Conservation (phyloP, 1,284 basidiomycete genomes). For the Phellopilus nigrolimitatus region DNA sequence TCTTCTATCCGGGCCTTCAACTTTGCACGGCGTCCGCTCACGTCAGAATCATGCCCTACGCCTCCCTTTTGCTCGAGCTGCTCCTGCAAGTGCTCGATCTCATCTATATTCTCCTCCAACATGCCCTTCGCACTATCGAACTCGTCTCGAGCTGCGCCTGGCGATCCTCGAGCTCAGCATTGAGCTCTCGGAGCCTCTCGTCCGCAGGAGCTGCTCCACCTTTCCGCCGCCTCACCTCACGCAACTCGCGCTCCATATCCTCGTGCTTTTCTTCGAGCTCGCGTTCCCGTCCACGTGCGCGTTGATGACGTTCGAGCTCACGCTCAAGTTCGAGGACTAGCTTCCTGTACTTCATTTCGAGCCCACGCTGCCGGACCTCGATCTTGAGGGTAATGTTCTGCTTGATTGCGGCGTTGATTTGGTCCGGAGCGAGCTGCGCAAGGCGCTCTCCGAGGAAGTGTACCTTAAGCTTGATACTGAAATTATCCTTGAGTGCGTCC, state of each 20-base stretch:
- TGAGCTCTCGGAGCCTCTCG: constrained; percentile 52
- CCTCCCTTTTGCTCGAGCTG: constrained; percentile 49
- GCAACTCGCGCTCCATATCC: constrained; percentile 63
- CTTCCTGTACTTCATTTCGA: constrained; percentile 90
- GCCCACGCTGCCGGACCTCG: constrained; percentile 85
- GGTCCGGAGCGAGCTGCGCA: constrained; percentile 83
- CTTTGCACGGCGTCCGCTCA: constrained; percentile 21
- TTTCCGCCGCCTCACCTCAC: constrained; percentile 51
- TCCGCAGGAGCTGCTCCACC: constrained; percentile 32
- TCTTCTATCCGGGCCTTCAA: constrained; percentile 47
- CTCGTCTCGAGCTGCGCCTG: constrained; percentile 47
- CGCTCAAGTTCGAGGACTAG: constrained; percentile 79
- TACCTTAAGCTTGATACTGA: constrained; percentile 89
- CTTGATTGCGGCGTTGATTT: constrained; percentile 86
- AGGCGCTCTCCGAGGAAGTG: constrained; percentile 91
- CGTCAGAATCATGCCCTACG: constrained; percentile 15
- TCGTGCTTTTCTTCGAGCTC: constrained; percentile 68
- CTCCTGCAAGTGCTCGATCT: constrained; percentile 62
- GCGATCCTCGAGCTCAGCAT: constrained; percentile 49
- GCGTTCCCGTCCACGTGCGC: constrained; percentile 44
- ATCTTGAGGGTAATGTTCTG: constrained; percentile 94
- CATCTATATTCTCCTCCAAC: constrained; percentile 74
- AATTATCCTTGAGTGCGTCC: constrained; percentile 91
- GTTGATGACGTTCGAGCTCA: constrained; percentile 69
- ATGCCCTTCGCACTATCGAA: constrained; percentile 58